Base-by-base conservation (phyloP, 176 grass and related monocot species). In the Cenchrus purpureus region DNA sequence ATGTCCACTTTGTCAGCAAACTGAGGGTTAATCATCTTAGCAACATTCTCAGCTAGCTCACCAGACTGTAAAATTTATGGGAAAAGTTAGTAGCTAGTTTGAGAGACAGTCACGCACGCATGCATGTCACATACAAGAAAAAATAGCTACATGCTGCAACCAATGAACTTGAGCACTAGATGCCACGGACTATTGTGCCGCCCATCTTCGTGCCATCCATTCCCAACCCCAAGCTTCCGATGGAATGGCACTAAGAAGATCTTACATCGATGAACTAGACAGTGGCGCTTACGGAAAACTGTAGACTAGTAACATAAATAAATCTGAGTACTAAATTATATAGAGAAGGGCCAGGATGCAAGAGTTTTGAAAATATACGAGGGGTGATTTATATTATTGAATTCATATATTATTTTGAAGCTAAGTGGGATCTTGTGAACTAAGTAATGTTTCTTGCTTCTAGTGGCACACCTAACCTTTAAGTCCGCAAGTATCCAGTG, bases 31-130 rank as follows among this genome's bases (percentile, higher is more conserved):
- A 99, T 99, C 52, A 96, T 99, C 90, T 99, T 99, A 59, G 90
- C 88, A 79, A 99, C 91, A 86, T 96, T 99, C 69, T 99, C 94
- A 88, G 97, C 97, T 88, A 99, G 84, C 67, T 96, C 97, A 80
- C 94, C 94, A 48, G 93, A 96, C 97, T 96, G 82, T 73, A 54
- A 75, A 68, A 81, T 87, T 80, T 76, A 67, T 49, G 48, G 52
- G 74, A 12, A 32, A 85, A 74, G n/a, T 87, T 63, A 82, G 59
- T 60, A 84, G 17, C 37, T 42, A 84, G 64, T 44, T 58, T 60
- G 22, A 87, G 17, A 19, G 50, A 31, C 5, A 70, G 31, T 63
- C 48, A 78, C 29, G 76, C 3, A 74, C 56, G 40, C 78, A 81
- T 74, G 12, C 53, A 78, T 22, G 14, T 52, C 44, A 55, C 49